Evolutionary conservation across 2,329 filamentous ascomycete species (phyloP).

Genomic region (Graphiopsis chlorocephala): DNA sequence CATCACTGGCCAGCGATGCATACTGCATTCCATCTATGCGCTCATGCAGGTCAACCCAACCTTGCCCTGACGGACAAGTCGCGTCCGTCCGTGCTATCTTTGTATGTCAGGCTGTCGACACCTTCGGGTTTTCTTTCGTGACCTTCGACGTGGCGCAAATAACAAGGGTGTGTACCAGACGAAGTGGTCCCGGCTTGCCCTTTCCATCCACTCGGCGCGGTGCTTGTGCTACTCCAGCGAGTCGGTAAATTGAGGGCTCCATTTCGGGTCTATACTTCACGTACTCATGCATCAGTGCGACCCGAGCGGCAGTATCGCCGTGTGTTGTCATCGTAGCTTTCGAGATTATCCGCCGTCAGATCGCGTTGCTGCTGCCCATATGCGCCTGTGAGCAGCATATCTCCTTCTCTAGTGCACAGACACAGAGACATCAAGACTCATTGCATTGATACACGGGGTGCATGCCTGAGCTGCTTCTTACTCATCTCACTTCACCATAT

Average conservation of each 20-base stretch:
- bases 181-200: background rate
- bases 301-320: background rate
- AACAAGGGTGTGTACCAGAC: background rate
- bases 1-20: background rate
- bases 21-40: background rate
- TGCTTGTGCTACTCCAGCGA: constrained; percentile 10
- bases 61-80: background rate
- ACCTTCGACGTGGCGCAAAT: constrained; percentile 6
- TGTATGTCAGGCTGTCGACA: background rate
- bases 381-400: constrained; percentile 3
- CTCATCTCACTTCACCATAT: background rate
- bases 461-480: background rate
- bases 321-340: constrained; percentile 5
- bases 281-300: constrained; percentile 1
- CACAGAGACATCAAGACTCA: background rate
- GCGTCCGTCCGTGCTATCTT: background rate
- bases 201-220: constrained; percentile 5
- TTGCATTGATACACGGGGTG: background rate
- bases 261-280: background rate
- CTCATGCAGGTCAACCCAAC: constrained; percentile 14
- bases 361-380: constrained; percentile 4
- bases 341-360: background rate
- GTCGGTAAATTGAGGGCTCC: constrained; percentile 10
- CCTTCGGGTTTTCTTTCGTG: constrained; percentile 8
- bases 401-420: background rate